phyloP scores from a whole-genome alignment of 139 green algal genomes.

The Coccomyxa sp. region DNA sequence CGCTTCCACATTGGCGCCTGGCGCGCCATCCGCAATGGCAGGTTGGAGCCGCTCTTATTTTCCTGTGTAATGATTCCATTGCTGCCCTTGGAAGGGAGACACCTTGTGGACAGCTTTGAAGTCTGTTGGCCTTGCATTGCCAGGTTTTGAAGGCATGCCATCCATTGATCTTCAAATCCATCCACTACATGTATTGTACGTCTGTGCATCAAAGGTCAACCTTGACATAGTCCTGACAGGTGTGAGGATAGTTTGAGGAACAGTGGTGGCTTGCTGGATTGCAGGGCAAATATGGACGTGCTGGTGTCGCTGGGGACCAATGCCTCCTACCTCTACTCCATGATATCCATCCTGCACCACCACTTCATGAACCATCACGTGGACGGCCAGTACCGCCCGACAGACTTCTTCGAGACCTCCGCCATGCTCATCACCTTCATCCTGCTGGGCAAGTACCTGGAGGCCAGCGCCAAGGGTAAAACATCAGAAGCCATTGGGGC shows the following conservation, averaged over 20 bases:
- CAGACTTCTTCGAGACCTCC: conserved; percentile 96
- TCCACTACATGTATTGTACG: no score
- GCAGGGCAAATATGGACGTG: conserved; percentile 97
- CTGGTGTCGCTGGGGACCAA: conserved; percentile 93
- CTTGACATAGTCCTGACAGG: no score
- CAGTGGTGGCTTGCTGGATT: neutral
- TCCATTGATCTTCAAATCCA: no score
- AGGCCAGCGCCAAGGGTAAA: conserved; percentile 56
- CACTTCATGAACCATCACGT: conserved; percentile 41
- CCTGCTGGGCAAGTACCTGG: conserved; percentile 36
- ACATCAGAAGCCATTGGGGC: conserved; percentile 80
- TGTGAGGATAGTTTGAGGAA: no score
- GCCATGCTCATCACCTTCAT: conserved; percentile 79
- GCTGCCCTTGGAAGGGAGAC: neutral
- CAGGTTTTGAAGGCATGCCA: neutral
- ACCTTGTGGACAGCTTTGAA: neutral
- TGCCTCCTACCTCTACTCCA: conserved; percentile 87
- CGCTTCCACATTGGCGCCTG: conserved; percentile 89
- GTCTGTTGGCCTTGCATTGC: neutral
- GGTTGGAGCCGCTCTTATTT: conserved; percentile 34
- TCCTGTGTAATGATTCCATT: neutral
- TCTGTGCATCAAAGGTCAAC: no score
- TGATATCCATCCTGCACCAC: conserved; percentile 79
- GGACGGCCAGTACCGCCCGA: conserved; percentile 31
- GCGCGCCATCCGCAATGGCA: conserved; percentile 52